These are phyloP conservation scores for Fusarium sambucinum DNA, from an alignment of 2,329 filamentous ascomycete species.

Conservation along the genomic window DNA sequence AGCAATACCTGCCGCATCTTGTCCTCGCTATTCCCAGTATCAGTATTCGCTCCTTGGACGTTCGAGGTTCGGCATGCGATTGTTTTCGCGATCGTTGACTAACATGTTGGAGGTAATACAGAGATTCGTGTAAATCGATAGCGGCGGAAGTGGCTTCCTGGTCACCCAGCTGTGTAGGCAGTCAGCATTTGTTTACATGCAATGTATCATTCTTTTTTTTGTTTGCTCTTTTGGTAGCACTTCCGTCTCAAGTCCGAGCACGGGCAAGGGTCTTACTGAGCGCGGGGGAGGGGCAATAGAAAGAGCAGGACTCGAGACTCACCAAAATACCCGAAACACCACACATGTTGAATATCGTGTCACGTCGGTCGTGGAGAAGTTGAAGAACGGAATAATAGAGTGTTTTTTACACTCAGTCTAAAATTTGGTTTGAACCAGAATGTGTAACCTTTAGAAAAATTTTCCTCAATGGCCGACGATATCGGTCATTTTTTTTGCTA, in stretches of 20 bases:
- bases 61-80: background rate
- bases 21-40: slow-evolving; percentile 71
- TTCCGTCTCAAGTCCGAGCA: slow-evolving; percentile 32
- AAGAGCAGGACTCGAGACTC: slow-evolving; percentile 16
- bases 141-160: slow-evolving; percentile 61
- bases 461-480: slow-evolving; percentile 33
- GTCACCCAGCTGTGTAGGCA: slow-evolving; percentile 50
- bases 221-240: slow-evolving; percentile 25
- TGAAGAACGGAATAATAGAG: slow-evolving; percentile 11
- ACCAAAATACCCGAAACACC: slow-evolving; percentile 42
- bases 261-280: slow-evolving; percentile 32
- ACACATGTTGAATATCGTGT: slow-evolving; percentile 37
- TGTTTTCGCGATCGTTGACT: slow-evolving; percentile 30
- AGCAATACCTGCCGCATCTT: slow-evolving; percentile 91
- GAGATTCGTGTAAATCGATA: slow-evolving; percentile 75
- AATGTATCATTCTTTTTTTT: slow-evolving; percentile 3
- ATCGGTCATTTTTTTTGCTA: slow-evolving; percentile 34
- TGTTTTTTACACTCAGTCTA: slow-evolving; percentile 20
- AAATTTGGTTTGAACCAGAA: slow-evolving; percentile 18
- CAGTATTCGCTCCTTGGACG: slow-evolving; percentile 33
- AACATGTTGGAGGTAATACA: slow-evolving; percentile 75
- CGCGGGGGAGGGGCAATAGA: slow-evolving; percentile 35
- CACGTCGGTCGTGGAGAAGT: slow-evolving; percentile 16
- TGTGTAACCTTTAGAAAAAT: slow-evolving; percentile 31
- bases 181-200: slow-evolving; percentile 14